phyloP scores from a whole-genome alignment of 2,329 filamentous ascomycete species.

The Trichoderma cornu-damae region DNA sequence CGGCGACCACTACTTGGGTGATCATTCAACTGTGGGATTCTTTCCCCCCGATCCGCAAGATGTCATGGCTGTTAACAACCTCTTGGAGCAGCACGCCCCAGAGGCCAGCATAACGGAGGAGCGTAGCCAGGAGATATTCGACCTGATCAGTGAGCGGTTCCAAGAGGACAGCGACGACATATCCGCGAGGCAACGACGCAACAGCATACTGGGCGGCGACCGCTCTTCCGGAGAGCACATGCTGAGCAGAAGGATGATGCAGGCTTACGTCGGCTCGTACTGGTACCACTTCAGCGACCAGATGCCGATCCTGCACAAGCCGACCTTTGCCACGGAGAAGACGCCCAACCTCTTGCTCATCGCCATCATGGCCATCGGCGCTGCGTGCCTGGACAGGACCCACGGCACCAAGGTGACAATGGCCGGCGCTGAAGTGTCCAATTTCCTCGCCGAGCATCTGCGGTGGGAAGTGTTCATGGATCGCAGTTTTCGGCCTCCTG shows the following conservation, averaged over 20 bases:
- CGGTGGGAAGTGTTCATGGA: conserved; percentile 96
- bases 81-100: conserved; percentile 73
- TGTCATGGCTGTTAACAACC: conserved; percentile 83
- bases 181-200: conserved; percentile 68
- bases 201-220: conserved; percentile 72
- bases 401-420: conserved; percentile 69
- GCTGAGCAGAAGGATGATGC: conserved; percentile 90
- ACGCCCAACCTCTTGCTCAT: conserved; percentile 80
- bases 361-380: conserved; percentile 87
- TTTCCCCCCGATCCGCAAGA: conserved; percentile 63
- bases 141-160: conserved; percentile 76
- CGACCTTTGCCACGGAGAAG: conserved; percentile 83
- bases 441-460: conserved; percentile 89
- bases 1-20: conserved; percentile 44
- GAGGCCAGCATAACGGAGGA: conserved; percentile 80
- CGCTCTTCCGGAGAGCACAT: conserved; percentile 59
- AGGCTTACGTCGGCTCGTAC: conserved; percentile 86
- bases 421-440: conserved; percentile 75
- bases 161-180: conserved; percentile 68
- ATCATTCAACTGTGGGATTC: conserved; percentile 47
- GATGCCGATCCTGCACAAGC: conserved; percentile 88
- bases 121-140: conserved; percentile 76
- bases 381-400: conserved; percentile 78
- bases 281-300: conserved; percentile 95
- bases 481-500: conserved; percentile 79